Evolutionary conservation across 306 rosid species (phyloP).

Genomic region (Lupinus albus): DNA sequence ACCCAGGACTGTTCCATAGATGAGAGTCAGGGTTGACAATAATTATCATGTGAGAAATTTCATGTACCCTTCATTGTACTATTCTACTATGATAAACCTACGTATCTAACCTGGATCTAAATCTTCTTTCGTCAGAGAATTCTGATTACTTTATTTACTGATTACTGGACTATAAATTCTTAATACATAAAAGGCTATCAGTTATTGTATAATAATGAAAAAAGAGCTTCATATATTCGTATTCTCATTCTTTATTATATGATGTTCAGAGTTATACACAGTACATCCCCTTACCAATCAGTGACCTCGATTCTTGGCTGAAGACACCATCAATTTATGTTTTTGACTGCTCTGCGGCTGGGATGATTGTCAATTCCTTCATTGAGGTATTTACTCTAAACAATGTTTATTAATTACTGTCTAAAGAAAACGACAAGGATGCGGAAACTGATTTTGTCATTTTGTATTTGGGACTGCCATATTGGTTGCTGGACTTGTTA

Average conservation of each 20-base stretch:
- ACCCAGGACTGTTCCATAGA: slow-evolving; percentile 9
- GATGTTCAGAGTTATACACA: slow-evolving; percentile 90
- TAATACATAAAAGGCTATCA: background rate
- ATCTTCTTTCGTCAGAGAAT: slow-evolving; percentile 28
- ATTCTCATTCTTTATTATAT: slow-evolving; percentile 20
- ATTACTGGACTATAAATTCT: slow-evolving; percentile 13
- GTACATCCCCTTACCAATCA: slow-evolving; percentile 87
- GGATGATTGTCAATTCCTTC: slow-evolving; percentile 82
- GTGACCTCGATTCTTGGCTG: slow-evolving; percentile 96
- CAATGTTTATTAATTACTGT: slow-evolving; percentile 25
- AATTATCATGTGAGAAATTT: background rate
- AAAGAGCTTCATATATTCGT: slow-evolving; percentile 21
- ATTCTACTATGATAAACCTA: background rate
- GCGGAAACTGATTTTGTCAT: slow-evolving; percentile 32
- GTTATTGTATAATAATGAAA: slow-evolving; percentile 15
- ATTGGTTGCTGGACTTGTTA: slow-evolving; percentile 38
- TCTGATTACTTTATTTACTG: slow-evolving; percentile 20
- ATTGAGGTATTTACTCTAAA: slow-evolving; percentile 61
- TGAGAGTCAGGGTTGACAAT: slow-evolving; percentile 9
- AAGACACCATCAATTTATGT: slow-evolving; percentile 98
- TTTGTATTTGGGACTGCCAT: slow-evolving; percentile 38
- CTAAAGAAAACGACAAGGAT: slow-evolving; percentile 12
- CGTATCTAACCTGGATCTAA: slow-evolving; percentile 17
- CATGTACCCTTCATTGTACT: too few relatives aligned
- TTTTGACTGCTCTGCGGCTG: slow-evolving; percentile 98